Percentiles rank a stretch among this genome's conserved stretches.
phyloP scores from a whole-genome alignment of 495 filamentous ascomycete genomes.

The Acidiella bohemica region DNA sequence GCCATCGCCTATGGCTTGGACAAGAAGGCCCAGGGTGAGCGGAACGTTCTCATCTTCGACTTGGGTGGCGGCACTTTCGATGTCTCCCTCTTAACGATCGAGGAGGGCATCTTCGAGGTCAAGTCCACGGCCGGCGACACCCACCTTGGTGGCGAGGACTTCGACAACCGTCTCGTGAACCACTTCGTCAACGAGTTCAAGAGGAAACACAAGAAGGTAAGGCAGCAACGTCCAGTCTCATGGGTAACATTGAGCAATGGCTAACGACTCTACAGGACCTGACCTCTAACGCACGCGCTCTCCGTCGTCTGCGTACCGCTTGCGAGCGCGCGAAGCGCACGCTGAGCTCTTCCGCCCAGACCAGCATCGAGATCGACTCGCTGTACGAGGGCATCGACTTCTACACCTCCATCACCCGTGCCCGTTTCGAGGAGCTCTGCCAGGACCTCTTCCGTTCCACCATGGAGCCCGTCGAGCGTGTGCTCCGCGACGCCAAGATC shows the following conservation, averaged over 20 bases:
- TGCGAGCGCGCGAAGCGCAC: conserved; percentile 99
- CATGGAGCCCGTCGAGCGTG: conserved; percentile 96
- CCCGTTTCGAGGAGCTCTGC: conserved; percentile 97
- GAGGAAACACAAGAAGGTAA: conserved; percentile 68
- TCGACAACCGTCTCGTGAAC: conserved; percentile 94
- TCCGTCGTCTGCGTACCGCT: conserved; percentile 92
- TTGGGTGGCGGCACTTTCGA: conserved; percentile 99
- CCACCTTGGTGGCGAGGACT: conserved; percentile 97
- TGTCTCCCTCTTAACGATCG: conserved; percentile 96
- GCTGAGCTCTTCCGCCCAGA: conserved; percentile 90
- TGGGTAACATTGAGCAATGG: conserved; percentile 2
- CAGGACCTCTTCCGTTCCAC: conserved; percentile 92
- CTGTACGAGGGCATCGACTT: conserved; percentile 97
- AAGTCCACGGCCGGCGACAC: conserved; percentile 98
- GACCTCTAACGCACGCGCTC: conserved; percentile 82
- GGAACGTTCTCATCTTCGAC: conserved; percentile 98
- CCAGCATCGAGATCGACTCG: conserved; percentile 97
- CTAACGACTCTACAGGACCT: conserved; percentile 41
- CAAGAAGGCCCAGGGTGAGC: conserved; percentile 92
- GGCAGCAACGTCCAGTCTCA: conserved; percentile 4
- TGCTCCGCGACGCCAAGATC: conserved; percentile 88
- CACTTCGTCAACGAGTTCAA: conserved; percentile 94
- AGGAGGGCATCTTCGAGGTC: conserved; percentile 99
- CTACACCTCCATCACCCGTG: conserved; percentile 98
- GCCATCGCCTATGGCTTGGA: conserved; percentile 97